Evolutionary conservation across 2,329 filamentous ascomycete genomes (phyloP), one percentile per base, ranked within the genome.

Genomic region (Nigrospora osmanthi): DNA sequence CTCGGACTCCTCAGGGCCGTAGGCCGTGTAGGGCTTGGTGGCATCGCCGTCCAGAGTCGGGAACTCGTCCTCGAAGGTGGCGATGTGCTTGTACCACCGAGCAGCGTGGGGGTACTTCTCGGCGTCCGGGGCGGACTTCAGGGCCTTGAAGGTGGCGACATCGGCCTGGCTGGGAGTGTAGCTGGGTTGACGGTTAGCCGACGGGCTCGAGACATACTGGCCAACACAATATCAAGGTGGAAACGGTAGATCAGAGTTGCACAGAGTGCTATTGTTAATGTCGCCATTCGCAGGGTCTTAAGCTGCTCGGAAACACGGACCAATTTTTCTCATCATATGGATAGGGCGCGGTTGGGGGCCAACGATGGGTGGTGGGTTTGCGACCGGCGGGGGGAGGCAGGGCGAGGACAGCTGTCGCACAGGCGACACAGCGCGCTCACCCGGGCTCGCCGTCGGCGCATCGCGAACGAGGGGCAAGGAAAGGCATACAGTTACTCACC

Each of bases 41-140:
- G 90, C 81, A 73, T 97, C 91, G 69, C 93, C 93, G 48, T 89
- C 80, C 43, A 98, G 87, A 54, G 83, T 86, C 61, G 85, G 77
- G 76, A 97, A 97, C 71, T 97, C 91, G 57, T 85, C 78, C 79
- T 94, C 84, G 76, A 87, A 95, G 59, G 87, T 86, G 68, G 87
- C 81, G 66, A 96, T 88, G 82, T 98, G 91, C 82, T 94, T 95
- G 83, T 95, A 96, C 93, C 93, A 98, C 71, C 93, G 86, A 65
- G 88, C 89, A 64, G 86, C 89, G 75, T 95, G 78, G 63, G 91
- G 89, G 83, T 86, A 95, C 78, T 95, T 95, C 69, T 78, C 76
- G 61, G 85, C 80, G 57, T 85, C 82, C 59, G 93, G 93, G 49
- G 81, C 71, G 58, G 76, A 71, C 42, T 77, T 83, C 67, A 96